Evolutionary conservation across 106 monocot species (phyloP), one percentile per base, ranked within the genome.

Genomic region (Phalaenopsis aphrodite): DNA sequence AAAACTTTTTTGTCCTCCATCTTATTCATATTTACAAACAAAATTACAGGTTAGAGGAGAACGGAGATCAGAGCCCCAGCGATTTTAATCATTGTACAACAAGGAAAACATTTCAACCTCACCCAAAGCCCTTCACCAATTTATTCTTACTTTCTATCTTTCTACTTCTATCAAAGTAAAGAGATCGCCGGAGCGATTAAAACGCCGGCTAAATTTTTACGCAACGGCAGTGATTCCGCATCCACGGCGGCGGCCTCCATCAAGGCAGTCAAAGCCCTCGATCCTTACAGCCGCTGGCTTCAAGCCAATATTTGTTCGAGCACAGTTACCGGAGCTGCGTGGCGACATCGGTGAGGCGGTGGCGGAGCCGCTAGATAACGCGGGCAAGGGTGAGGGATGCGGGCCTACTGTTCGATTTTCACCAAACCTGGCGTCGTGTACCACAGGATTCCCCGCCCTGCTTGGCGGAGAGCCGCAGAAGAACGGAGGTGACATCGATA

Each of bases 391-490:
- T 19, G 39, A 55, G 41, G 76, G 57, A 3, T 24, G 43, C 4
- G 83, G 55, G 45, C 1, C 52, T 72, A 55, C 43, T 19, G 68
- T 42, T 1, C 14, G 71, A 75, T 79, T 69, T 64, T 83, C 83
- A 21, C 80, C 80, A 71, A 90, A 90, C 38, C 72, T 75, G 43
- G 87, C 81, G 38, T 90, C 90, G 37, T 77, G 81, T 19, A 83
- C 82, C 39, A 88, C 42, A n/a, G 88, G 88, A 79, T 88, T 88
- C 17, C 82, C 72, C 3, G 85, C 47, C 47, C 88, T 41, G 65
- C 49, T 83, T 9, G 88, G 88, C 45, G 88, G 88, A 8, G 88
- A 88, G 21, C 88, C 85, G 47, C 85, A 83, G 68, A 88, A 88
- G 79, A 79, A 88, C 23, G 88, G 83, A 14, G 85, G 85, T 9